Base-by-base conservation (phyloP, 805 yeast genomes). In the Zygosaccharomyces pseudorouxii region DNA sequence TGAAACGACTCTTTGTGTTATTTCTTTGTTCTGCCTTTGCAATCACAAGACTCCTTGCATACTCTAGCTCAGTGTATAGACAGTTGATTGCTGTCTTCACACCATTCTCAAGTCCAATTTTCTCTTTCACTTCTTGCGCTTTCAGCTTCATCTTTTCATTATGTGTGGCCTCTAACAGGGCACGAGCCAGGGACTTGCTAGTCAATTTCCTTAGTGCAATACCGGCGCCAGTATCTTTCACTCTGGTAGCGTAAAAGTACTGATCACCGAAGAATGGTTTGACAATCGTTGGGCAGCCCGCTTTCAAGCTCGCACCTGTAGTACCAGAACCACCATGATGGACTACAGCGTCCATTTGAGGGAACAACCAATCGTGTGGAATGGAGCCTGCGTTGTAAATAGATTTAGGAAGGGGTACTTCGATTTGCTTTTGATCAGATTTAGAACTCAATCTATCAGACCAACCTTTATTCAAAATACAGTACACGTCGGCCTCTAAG, bases 301-400 rank as follows among this genome's bases (percentile, higher is more conserved):
- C 84, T 52, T 90, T 73, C 47, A 92, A 65, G 2, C 95, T 78
- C 0, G 97, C 96, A 6, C 98, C 98, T 0, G 97, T 92, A 0
- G 97, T 88, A 1, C 98, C 98, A 0, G 96, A 84, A 0, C 98
- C 98, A 35, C 98, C 98, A 64, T 92, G 98, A 63, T 92, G 98
- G 3, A 92, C 97, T 0, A 96, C 96, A 0, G 92, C 97, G 68
- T 92, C 96, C 38, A 92, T 72, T 52, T 79, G 81, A 0, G 92
- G 85, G 67, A 92, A 92, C 31, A 92, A 70, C 98, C 98, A 92
- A 62, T 89, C 96, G 63, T 92, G 98, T 0, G 97, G 96, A 11
- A 87, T 73, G 8, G 82, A 63, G 2, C 93, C 93, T 5, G 87
- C 71, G 54, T 80, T 81, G 61, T 70, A 86, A 2, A 92, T 77